These are phyloP conservation scores for Mycena albidolilacea DNA, from an alignment of 768 basidiomycete genomes.

Conservation along the genomic window DNA sequence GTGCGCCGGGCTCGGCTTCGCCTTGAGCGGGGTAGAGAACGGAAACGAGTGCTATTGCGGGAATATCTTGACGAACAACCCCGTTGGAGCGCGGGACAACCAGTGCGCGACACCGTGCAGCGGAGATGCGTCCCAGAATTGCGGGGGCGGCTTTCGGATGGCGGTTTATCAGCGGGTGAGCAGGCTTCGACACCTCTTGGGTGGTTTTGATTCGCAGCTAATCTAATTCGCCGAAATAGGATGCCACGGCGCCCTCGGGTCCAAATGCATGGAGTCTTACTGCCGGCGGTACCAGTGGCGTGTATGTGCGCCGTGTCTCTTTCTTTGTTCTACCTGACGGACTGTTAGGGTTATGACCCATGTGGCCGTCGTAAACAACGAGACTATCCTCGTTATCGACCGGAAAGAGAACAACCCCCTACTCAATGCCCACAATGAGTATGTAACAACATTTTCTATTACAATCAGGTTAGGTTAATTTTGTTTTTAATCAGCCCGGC, in stretches of 20 bases:
- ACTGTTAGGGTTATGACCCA: constrained; percentile 34
- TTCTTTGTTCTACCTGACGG: background rate
- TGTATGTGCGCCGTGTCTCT: constrained; percentile 18
- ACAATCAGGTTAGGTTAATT: too few relatives aligned
- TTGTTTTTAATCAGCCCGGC: background rate
- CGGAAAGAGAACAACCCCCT: constrained; percentile 36
- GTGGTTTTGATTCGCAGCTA: background rate
- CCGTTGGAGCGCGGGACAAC: constrained; percentile 25
- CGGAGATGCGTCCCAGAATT: constrained; percentile 31
- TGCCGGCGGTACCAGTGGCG: constrained; percentile 33
- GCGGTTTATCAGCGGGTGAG: constrained; percentile 32
- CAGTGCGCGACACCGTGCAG: constrained; percentile 24
- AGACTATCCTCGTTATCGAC: constrained; percentile 36
- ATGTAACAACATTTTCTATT: too few relatives aligned
- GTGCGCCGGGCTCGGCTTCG: constrained; percentile 16
- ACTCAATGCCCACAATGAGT: background rate
- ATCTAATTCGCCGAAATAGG: background rate
- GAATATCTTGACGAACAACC: constrained; percentile 28
- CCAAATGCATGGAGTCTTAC: constrained; percentile 25
- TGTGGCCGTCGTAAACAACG: constrained; percentile 31
- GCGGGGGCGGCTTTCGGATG: constrained; percentile 26
- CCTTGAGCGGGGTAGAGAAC: constrained; percentile 30
- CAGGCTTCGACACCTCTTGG: background rate
- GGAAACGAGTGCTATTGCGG: constrained; percentile 35
- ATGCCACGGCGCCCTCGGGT: constrained; percentile 21